Base-by-base conservation (phyloP, 345 rosid genomes). In the Barbarea vulgaris region DNA sequence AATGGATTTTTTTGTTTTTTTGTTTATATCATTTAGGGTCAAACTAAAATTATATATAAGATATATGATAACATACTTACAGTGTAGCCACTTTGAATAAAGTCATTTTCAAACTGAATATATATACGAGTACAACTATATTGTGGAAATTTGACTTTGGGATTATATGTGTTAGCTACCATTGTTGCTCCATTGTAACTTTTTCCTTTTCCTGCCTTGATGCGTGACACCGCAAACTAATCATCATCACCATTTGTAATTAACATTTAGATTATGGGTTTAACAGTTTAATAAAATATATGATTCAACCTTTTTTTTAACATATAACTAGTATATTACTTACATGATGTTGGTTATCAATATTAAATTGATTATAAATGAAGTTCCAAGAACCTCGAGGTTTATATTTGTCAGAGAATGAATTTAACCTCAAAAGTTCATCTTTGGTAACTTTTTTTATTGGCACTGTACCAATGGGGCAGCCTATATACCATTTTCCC, bases 181-280 rank as follows among this genome's bases (percentile, higher is more conserved):
- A 60, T 60, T 13, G 65, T 6, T 37, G 65, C 48, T 60, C 65
- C 48, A 37, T 24, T 39, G 12, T 37, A 61, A 1, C 4, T 3
- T 15, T 39, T 39, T 8, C 14, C 34, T 41, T 7, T 15, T 41
- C 2, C 13, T 4, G 4, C 24, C 1, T 22, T 24, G 8, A 48
- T 62, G n/a, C 67, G 67, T 1, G 34, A 62, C 33, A 62, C 51
- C 1, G 51, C 67, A 39, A 62, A 62, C 67, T 62, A 62, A 21
- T 51, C 27, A 10, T 21, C 55, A 24, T 14, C 13, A 24, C 1
- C 30, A 21, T 36, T 60, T 0, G 24, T 36, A 60, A 36, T 31
- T 27, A 33, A 33, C 5, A 12, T 60, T 6, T 28, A 4, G 10
- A 7, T 19, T 27, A 13, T 55, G 39, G 3, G 31, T 37, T 22